Conservation (phyloP, 2,329 filamentous ascomycete genomes). For the Apiospora phragmitis region DNA sequence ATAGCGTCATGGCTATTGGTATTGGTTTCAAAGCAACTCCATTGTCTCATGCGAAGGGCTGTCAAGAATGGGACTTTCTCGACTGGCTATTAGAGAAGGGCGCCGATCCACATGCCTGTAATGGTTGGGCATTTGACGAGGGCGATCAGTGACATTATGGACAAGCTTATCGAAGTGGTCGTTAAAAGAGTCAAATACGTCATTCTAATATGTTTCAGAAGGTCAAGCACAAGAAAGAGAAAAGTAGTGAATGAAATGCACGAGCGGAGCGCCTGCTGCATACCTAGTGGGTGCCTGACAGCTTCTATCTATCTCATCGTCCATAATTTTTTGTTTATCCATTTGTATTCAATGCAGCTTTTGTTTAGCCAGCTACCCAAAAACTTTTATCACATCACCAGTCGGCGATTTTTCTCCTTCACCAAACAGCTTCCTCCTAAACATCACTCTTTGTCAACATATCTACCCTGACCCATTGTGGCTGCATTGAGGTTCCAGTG, state of each 20-base stretch:
- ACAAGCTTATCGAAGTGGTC: too few relatives aligned
- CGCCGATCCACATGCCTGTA: conserved; percentile 1
- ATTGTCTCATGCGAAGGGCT: not conserved
- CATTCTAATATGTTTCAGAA: not conserved
- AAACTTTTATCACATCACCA: not conserved
- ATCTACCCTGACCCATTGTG: not conserved
- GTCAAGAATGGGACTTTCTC: not conserved
- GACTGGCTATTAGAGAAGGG: conserved; percentile 10
- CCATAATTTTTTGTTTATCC: too few relatives aligned
- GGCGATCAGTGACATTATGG: not conserved
- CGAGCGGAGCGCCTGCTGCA: not conserved
- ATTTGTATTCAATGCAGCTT: too few relatives aligned
- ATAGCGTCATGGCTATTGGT: not conserved
- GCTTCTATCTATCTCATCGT: too few relatives aligned
- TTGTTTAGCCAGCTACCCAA: not conserved
- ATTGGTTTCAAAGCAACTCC: not conserved
- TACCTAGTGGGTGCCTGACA: too few relatives aligned
- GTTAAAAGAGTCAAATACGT: not conserved
- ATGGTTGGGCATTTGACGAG: not conserved
- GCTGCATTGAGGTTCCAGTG: not conserved
- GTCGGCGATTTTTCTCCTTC: not conserved
- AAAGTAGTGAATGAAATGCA: not conserved
- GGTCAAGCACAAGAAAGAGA: not conserved
- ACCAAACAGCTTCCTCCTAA: not conserved
- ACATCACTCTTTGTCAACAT: not conserved